Percentiles rank a stretch among this genome's conserved stretches.
These are phyloP conservation scores for Tolypocladium inflatum DNA, from an alignment of 2,329 filamentous ascomycete species.

Conservation along the genomic window DNA sequence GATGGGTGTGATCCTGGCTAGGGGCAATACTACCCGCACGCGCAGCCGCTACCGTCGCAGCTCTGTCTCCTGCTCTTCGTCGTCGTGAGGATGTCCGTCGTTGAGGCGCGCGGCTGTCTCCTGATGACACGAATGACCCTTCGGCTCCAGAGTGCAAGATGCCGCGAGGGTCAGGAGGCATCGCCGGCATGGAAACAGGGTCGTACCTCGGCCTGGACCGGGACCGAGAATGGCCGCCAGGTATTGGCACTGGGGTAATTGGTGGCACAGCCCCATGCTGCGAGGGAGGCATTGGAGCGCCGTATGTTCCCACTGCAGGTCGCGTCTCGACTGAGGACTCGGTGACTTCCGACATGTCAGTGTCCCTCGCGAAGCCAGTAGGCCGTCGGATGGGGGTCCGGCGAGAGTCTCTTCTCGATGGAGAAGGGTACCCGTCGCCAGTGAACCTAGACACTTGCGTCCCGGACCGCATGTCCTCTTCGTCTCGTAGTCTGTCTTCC, in stretches of 20 bases:
- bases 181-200: conserved; percentile 40
- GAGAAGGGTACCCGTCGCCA: conserved; percentile 53
- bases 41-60: conserved; percentile 37
- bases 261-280: conserved; percentile 13
- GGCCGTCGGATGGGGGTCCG: conserved; percentile 19
- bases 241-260: conserved; percentile 2
- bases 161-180: conserved; percentile 43
- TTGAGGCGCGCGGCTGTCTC: conserved; percentile 22
- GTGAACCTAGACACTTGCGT: conserved; percentile 57
- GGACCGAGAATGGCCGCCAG: conserved; percentile 19
- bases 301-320: conserved; percentile 15
- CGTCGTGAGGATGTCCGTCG: conserved; percentile 36
- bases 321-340: conserved; percentile 24
- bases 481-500: conserved; percentile 33
- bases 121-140: conserved; percentile 18
- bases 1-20: conserved; percentile 27
- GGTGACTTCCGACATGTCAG: conserved; percentile 22
- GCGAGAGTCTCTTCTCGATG: conserved; percentile 27
- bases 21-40: conserved; percentile 38
- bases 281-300: conserved; percentile 2
- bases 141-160: conserved; percentile 21
- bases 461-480: conserved; percentile 50
- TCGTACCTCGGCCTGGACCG: conserved; percentile 31
- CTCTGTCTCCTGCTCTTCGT: conserved; percentile 33
- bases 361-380: conserved; percentile 17